Base-by-base conservation (phyloP, 2,329 filamentous ascomycete genomes). In the Aspergillus puulaauensis region DNA sequence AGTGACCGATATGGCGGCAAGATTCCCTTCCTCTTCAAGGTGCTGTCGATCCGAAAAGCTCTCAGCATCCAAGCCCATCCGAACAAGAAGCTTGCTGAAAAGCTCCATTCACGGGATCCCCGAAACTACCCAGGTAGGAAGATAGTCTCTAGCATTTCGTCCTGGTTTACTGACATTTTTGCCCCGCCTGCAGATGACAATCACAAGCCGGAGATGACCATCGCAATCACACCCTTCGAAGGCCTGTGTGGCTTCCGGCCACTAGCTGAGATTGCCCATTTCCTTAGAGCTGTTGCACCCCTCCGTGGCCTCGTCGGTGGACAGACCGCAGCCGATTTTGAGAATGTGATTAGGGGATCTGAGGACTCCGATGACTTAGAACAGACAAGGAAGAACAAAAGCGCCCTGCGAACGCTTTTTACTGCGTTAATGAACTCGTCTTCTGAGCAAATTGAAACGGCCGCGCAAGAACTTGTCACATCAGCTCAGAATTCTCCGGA, bases 121-220 rank as follows among this genome's bases (percentile, higher is more conserved):
- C 91, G 91, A 77, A 96, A 99, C 80, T 99, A 99, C 73, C 95
- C 93, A 57, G 81, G 81, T 82, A 60, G 60, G 73, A 61, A n/a
- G 35, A 33, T 5, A 6, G 8, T 4, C 6, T 40, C 4, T 12
- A 4, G 8, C 15, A 37, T 37, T 11, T 17, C n/a, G 23, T 40
- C n/a, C 14, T 35, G 7, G 23, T 44, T 44, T 3, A 19, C 24
- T 57, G n/a, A 52, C 41, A 8, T 3, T 41, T 19, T 24, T 33
- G 27, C 5, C 15, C 37, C 43, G 65, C 64, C 39, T 57, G 12
- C 41, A 76, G 92, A 99, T 81, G 93, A 98, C 80, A 99, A 99
- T 79, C 95, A 99, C 82, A 99, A 99, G 79, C 95, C 95, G 35
- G 95, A 99, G 78, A 99, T 99, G 95, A 93, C 95, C 61, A 96